Base-by-base conservation (phyloP, 345 rosid species). In the Tarenaya hassleriana region DNA sequence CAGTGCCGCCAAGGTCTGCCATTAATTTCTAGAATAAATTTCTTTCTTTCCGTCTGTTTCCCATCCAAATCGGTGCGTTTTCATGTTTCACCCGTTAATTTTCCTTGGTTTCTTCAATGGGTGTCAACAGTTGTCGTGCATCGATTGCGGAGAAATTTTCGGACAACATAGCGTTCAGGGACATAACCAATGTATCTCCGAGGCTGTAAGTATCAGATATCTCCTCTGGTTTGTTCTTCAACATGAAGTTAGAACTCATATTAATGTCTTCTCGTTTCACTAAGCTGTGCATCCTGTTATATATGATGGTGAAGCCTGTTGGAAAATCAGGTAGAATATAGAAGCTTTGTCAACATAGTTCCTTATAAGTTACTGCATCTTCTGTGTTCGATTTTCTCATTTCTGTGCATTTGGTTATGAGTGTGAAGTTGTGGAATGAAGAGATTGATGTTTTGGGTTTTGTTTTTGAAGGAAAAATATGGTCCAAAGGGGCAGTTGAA, bases 171-270 rank as follows among this genome's bases (percentile, higher is more conserved):
- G 49, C 37, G 96, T 81, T 62, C 98, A 92, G 59, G 67, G 79
- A 49, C 98, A 92, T 62, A 88, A 74, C 32, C 98, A 84, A 54
- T 92, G 96, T 69, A 75, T 91, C 27, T 76, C 88, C 3, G 97
- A 90, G 56, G 88, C 95, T 71, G 97, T 86, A 61, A 5, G 81
- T 65, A 16, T 45, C n/a, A n/a, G n/a, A n/a, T n/a, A n/a, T n/a
- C n/a, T n/a, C n/a, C n/a, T n/a, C n/a, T n/a, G n/a, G n/a, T n/a
- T n/a, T n/a, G n/a, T n/a, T n/a, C n/a, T n/a, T n/a, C n/a, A n/a
- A n/a, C n/a, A n/a, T n/a, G n/a, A n/a, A n/a, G n/a, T n/a, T n/a
- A n/a, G n/a, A n/a, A n/a, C n/a, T n/a, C n/a, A n/a, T n/a, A n/a
- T n/a, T n/a, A n/a, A n/a, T n/a, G n/a, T n/a, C n/a, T n/a, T n/a